Percentiles rank a stretch among this genome's conserved stretches.
These are phyloP conservation scores for Boletus rex-veris DNA, from an alignment of 768 basidiomycete species.

Conservation along the genomic window DNA sequence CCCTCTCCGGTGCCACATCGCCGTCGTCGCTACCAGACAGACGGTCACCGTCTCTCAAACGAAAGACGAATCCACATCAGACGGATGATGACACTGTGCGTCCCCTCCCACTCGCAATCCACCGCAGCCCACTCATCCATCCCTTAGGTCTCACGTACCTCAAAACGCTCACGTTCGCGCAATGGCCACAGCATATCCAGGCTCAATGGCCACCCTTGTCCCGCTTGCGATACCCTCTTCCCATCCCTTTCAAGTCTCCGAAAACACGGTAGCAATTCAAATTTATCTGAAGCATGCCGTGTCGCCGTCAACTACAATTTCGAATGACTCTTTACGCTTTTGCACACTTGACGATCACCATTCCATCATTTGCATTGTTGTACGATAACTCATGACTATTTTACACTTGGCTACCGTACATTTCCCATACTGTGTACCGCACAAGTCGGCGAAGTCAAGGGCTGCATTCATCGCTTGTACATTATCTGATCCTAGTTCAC, in stretches of 20 bases:
- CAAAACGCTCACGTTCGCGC: slow-evolving; percentile 54
- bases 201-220: slow-evolving; percentile 59
- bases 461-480: slow-evolving; percentile 25
- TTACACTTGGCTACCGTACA: slow-evolving; percentile 25
- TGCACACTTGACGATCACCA: slow-evolving; percentile 14
- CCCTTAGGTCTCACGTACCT: slow-evolving; percentile 46
- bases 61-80: slow-evolving; percentile 38
- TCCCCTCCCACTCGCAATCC: slow-evolving; percentile 6
- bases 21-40: slow-evolving; percentile 7
- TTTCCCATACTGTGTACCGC: slow-evolving; percentile 20
- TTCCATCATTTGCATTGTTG: slow-evolving; percentile 23
- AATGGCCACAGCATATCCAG: slow-evolving; percentile 36
- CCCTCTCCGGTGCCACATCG: slow-evolving; percentile 35
- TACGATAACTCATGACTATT: slow-evolving; percentile 32
- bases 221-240: slow-evolving; percentile 72
- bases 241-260: slow-evolving; percentile 54
- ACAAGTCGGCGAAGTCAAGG: slow-evolving; percentile 12
- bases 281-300: slow-evolving; percentile 65
- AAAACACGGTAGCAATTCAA: slow-evolving; percentile 53
- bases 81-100: slow-evolving; percentile 42
- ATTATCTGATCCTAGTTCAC: slow-evolving; percentile 24
- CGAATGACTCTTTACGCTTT: slow-evolving; percentile 36
- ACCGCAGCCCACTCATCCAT: slow-evolving; percentile 14
- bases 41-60: slow-evolving; percentile 45
- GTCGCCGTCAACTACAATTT: slow-evolving; percentile 73